A percentile compares a stretch with the other conserved stretches of the same genome.
Conservation (phyloP, 495 filamentous ascomycete genomes). For the Neurospora sp. region DNA sequence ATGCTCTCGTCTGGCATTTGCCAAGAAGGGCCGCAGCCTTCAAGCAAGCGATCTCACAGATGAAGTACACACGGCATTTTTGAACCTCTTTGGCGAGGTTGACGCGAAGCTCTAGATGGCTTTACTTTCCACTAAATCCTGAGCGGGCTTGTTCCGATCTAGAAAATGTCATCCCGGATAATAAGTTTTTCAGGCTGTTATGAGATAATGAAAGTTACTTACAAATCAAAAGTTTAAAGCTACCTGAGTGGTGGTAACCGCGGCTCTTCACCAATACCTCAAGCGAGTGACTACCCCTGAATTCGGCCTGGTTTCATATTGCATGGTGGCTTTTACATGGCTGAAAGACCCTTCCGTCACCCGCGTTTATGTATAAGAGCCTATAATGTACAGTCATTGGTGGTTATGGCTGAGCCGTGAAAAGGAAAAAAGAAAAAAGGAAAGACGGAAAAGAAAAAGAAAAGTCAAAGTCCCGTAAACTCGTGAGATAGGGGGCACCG, state of each 20-base stretch:
- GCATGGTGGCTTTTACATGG: neutral
- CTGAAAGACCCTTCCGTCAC: neutral
- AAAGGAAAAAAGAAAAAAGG: neutral
- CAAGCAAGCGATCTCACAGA: constrained; percentile 94
- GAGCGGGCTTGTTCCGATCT: neutral
- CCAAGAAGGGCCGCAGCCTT: constrained; percentile 76
- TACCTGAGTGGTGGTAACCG: neutral
- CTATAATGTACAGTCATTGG: neutral
- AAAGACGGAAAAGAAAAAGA: neutral
- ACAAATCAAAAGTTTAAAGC: neutral
- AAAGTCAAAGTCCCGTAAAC: neutral
- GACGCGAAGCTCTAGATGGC: constrained; percentile 12
- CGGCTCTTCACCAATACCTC: neutral
- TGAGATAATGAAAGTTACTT: neutral
- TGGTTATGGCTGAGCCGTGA: neutral
- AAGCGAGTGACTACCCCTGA: neutral
- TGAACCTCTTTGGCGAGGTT: constrained; percentile 60
- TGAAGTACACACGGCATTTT: constrained; percentile 75
- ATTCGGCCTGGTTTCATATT: neutral
- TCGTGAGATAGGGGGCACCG: neutral
- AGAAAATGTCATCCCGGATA: neutral
- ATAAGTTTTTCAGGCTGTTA: neutral
- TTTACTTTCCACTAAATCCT: neutral
- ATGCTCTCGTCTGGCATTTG: constrained; percentile 80
- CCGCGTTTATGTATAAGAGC: neutral